These are phyloP conservation scores for Spencermartinsiella ligniputridi DNA, from an alignment of 1,139 yeast species.

Conservation along the genomic window DNA sequence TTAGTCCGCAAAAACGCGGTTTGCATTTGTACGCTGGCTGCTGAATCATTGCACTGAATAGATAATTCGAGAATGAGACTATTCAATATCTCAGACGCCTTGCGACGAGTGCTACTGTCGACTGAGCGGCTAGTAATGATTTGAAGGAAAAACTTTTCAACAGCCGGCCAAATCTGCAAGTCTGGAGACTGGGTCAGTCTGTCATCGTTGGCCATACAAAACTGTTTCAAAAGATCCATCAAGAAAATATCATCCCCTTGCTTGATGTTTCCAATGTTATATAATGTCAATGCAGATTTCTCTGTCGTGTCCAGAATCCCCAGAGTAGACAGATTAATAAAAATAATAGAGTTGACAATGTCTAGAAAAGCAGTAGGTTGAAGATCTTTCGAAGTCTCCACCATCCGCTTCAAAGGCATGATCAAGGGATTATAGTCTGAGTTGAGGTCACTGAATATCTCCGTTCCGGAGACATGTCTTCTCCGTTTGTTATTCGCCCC, in stretches of 20 bases:
- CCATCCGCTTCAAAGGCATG: slow-evolving; percentile 51
- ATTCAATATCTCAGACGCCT: slow-evolving; percentile 43
- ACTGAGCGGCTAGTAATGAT: background rate
- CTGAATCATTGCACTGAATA: slow-evolving; percentile 16
- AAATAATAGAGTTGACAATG: slow-evolving; percentile 43
- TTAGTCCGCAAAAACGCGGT: background rate
- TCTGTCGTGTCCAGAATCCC: background rate
- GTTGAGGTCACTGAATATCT: slow-evolving; percentile 25
- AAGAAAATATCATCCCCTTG: slow-evolving; percentile 21
- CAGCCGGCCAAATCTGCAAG: background rate
- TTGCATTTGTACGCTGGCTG: background rate
- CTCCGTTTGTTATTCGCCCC: slow-evolving; percentile 14
- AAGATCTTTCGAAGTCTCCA: slow-evolving; percentile 57
- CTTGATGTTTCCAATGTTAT: slow-evolving; percentile 3
- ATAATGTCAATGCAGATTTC: background rate
- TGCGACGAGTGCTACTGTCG: slow-evolving; percentile 39
- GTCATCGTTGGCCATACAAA: slow-evolving; percentile 45
- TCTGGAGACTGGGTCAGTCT: background rate
- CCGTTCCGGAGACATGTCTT: slow-evolving; percentile 14
- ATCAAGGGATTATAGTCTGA: slow-evolving; percentile 53
- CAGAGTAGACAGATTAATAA: background rate
- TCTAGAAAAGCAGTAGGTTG: slow-evolving; percentile 46
- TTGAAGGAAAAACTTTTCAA: background rate
- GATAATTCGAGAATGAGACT: slow-evolving; percentile 40
- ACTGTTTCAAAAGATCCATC: slow-evolving; percentile 36